A percentile compares a stretch with the other conserved stretches of the same genome.
phyloP scores from a whole-genome alignment of 2,329 filamentous ascomycete species.

The Botrytis cinerea region DNA sequence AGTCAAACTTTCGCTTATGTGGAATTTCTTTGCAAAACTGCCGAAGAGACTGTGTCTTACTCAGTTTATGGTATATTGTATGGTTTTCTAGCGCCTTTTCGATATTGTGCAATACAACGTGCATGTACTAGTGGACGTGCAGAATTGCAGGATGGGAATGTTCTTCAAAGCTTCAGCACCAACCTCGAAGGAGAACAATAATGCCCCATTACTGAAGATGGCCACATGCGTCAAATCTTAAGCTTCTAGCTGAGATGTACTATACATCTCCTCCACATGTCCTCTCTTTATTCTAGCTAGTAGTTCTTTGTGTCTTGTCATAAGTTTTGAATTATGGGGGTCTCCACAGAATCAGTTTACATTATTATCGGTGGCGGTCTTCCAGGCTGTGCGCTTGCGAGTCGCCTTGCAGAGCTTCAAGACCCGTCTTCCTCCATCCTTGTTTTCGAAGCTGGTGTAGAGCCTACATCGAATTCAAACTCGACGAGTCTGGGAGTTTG shows the following conservation, averaged over 20 bases:
- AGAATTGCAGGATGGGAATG: not conserved
- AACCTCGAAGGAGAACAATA: not conserved
- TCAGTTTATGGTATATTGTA: no score
- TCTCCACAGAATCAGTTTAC: constrained; percentile 35
- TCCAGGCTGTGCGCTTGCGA: constrained; percentile 43
- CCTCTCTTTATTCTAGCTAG: not conserved
- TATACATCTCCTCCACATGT: not conserved
- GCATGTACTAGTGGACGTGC: no score
- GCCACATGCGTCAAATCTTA: not conserved
- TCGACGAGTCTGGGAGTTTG: not conserved
- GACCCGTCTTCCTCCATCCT: constrained; percentile 39
- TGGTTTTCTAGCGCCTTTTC: no score
- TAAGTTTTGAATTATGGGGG: not conserved
- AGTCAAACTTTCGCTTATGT: no score
- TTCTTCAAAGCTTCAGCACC: not conserved
- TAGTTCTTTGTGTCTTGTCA: not conserved
- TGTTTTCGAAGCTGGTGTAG: constrained; percentile 45
- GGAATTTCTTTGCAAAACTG: no score
- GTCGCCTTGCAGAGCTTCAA: constrained; percentile 34
- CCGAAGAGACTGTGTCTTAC: no score
- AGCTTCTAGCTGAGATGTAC: not conserved
- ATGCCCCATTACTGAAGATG: not conserved
- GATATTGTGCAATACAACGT: no score
- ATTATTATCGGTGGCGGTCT: constrained; percentile 45
- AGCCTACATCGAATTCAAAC: constrained; percentile 28